These are phyloP conservation scores for Rusavskia elegans DNA, from an alignment of 495 filamentous ascomycete species.

Conservation along the genomic window DNA sequence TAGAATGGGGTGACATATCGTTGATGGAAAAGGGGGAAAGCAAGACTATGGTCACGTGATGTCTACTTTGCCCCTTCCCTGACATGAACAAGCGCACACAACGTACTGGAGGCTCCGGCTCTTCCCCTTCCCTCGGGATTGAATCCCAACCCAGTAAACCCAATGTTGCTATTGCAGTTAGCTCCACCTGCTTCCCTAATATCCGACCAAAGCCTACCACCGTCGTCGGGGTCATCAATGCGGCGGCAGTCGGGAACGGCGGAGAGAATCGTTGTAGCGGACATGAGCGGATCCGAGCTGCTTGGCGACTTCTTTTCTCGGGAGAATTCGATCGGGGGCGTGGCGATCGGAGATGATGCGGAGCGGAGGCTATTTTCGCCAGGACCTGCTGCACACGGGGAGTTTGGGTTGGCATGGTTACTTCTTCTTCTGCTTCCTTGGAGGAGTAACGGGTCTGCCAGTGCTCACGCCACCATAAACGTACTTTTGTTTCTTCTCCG, in stretches of 20 bases:
- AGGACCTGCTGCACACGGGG: constrained; percentile 84
- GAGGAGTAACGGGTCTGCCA: constrained; percentile 76
- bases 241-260: neutral
- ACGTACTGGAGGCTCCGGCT: too few relatives aligned
- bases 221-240: too few relatives aligned
- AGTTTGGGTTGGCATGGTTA: constrained; percentile 66
- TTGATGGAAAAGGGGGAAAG: too few relatives aligned
- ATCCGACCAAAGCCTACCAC: too few relatives aligned
- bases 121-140: too few relatives aligned
- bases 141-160: too few relatives aligned
- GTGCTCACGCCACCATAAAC: constrained; percentile 80
- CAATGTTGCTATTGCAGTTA: too few relatives aligned
- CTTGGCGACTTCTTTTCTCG: neutral
- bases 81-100: too few relatives aligned
- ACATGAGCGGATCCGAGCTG: neutral
- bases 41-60: too few relatives aligned
- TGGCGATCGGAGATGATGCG: constrained; percentile 9
- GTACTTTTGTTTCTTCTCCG: constrained; percentile 99
- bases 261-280: neutral
- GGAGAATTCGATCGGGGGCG: neutral
- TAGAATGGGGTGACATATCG: too few relatives aligned
- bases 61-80: too few relatives aligned
- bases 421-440: constrained; percentile 79
- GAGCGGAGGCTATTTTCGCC: constrained; percentile 56
- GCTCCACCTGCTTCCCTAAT: too few relatives aligned